Evolutionary conservation across 257 asterid species (phyloP), one percentile per base, ranked within the genome.

Genomic region (Linderniella brevidens): DNA sequence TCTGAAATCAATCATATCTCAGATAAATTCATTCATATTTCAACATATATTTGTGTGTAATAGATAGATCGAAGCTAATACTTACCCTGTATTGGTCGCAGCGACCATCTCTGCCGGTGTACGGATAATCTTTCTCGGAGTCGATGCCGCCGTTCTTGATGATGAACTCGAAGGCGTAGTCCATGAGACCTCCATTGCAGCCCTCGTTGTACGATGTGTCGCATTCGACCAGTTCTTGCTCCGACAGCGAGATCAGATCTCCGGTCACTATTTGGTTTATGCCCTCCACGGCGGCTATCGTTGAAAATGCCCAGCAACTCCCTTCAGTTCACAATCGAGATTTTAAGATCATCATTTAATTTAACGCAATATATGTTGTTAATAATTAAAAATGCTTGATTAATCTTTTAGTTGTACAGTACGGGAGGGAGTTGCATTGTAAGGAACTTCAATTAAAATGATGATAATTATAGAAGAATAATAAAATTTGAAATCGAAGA

Each of bases 291-390:
- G 95, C 92, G 37, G 71, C 92, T 8, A 83, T 54, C 0, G 97
- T 76, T 0, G 97, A 87, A 71, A 87, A 87, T 15, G 97, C 92
- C 97, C 97, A 87, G 66, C 97, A 87, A 64, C 95, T 83, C 83
- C 97, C 97, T 87, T 62, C 52, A 64, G 19, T 37, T 54, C 8
- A 5, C 14, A 8, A 45, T 13, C 42, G 32, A 25, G 11, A 44
- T 25, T 25, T 6, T 19, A 8, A 17, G 19, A 12, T 8, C 15
- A 36, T 9, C 3, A 8, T n/a, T 11, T 16, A 1, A 1, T 46
- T 8, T 9, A 13, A 11, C 11, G 35, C 43, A 37, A 8, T 39
- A 53, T 10, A 14, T 15, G 19, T 9, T 40, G 32, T 12, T n/a
- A n/a, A n/a, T n/a, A n/a, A n/a, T n/a, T n/a, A n/a, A n/a, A n/a